Conservation (phyloP, 2,329 filamentous ascomycete species). For the Mariannaea sp. region DNA sequence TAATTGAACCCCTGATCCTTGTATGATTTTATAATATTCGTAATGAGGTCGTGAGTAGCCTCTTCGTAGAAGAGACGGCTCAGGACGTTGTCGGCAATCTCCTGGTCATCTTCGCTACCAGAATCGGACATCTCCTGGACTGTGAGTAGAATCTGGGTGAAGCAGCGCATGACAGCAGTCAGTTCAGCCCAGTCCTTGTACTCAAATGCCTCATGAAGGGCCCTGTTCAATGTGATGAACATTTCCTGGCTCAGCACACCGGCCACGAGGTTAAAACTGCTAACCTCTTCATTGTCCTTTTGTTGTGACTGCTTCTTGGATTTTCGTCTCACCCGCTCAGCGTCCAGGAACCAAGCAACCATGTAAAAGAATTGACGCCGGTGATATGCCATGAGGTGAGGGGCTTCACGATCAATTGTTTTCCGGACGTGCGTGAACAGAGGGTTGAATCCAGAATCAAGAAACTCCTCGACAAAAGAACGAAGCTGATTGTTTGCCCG, state of each 20-base stretch:
- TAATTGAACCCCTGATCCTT: conserved; percentile 95
- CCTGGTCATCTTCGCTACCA: conserved; percentile 86
- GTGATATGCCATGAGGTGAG: conserved; percentile 78
- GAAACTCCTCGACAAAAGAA: conserved; percentile 86
- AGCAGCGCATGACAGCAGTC: conserved; percentile 87
- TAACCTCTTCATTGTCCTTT: conserved; percentile 57
- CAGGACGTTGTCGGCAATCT: conserved; percentile 96
- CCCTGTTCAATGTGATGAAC: conserved; percentile 84
- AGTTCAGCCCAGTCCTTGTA: conserved; percentile 87
- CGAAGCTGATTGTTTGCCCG: conserved; percentile 78
- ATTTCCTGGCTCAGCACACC: conserved; percentile 92
- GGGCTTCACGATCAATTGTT: conserved; percentile 86
- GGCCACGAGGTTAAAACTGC: conserved; percentile 85
- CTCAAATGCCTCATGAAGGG: conserved; percentile 79
- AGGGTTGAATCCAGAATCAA: conserved; percentile 95
- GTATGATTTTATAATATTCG: conserved; percentile 81
- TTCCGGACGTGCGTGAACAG: conserved; percentile 84
- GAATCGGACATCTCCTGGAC: conserved; percentile 92
- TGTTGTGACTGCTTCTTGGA: conserved; percentile 60
- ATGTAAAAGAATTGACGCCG: conserved; percentile 89
- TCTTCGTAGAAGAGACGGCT: conserved; percentile 99
- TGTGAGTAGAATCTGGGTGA: conserved; percentile 90
- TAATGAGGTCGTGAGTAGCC: conserved; percentile 84
- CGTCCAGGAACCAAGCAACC: conserved; percentile 89
- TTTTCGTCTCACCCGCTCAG: conserved; percentile 74